Percentiles rank a stretch among this genome's conserved stretches.
Conservation (phyloP, 1,284 basidiomycete genomes). For the Schizophyllum amplum region DNA sequence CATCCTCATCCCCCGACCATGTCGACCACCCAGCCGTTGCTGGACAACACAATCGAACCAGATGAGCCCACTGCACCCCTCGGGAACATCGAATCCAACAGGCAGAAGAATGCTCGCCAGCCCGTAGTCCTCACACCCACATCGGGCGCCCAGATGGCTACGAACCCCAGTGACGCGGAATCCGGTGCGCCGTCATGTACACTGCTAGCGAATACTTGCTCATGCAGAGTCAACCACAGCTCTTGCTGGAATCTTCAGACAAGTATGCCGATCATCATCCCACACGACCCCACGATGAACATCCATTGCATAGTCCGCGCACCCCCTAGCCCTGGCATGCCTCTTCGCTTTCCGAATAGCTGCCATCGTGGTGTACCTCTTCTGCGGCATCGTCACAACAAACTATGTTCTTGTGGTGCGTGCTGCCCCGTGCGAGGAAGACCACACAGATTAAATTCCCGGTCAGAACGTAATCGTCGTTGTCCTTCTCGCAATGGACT, state of each 20-base stretch:
- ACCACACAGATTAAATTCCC: too few relatives aligned
- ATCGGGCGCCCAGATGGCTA: constrained; percentile 40
- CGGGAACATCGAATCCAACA: constrained; percentile 26
- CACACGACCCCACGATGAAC: neutral
- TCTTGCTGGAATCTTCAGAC: constrained; percentile 65
- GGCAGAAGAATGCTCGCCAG: constrained; percentile 21
- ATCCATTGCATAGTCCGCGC: constrained; percentile 53
- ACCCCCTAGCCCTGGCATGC: constrained; percentile 77
- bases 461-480: constrained; percentile 83
- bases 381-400: constrained; percentile 80
- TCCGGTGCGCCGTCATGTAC: constrained; percentile 36
- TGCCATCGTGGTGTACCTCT: constrained; percentile 81
- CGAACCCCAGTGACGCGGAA: constrained; percentile 57
- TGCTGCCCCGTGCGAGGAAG: too few relatives aligned
- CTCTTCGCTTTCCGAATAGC: constrained; percentile 81
- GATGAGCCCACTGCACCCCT: constrained; percentile 40
- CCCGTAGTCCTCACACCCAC: constrained; percentile 51
- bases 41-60: constrained; percentile 60
- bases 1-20: neutral
- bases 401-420: constrained; percentile 86
- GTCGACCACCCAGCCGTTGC: constrained; percentile 33
- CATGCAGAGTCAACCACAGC: constrained; percentile 33
- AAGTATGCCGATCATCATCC: constrained; percentile 34
- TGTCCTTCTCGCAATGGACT: constrained; percentile 87
- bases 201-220: neutral